Evolutionary conservation across 345 rosid species (phyloP), one percentile per base, ranked within the genome.

Genomic region (Linum lewisii): DNA sequence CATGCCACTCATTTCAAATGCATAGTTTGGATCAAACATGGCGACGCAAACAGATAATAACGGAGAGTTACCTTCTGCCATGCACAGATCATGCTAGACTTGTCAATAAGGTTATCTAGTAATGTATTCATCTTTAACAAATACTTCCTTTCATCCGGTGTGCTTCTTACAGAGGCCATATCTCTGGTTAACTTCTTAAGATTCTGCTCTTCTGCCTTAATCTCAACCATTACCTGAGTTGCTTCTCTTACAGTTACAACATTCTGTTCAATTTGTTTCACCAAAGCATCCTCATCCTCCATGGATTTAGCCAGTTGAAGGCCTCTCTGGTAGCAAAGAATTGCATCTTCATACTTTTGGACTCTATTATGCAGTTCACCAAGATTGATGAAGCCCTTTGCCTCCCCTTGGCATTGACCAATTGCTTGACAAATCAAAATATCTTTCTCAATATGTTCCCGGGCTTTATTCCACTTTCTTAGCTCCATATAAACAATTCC

Each of bases 381-480:
- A 20, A 93, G 99, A 78, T 89, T 93, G 57, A 93, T 85, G 58
- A 82, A 89, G 54, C 96, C 99, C 67, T 93, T 93, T 47, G 99
- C 97, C 81, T 89, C 96, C 56, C 97, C 99, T 73, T 87, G 87
- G 58, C 67, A 11, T 59, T 93, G 97, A 59, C 70, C 77, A 24
- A 89, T 87, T 59, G 70, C 72, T 73, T 78, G 81, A 65, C 99
- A 93, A 59, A 93, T 89, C 37, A 68, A 59, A 45, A 93, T 83
- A 69, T 93, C 97, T 75, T 81, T 85, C 74, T 84, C 82, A 57
- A 85, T 82, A 61, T 93, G 94, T 24, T 82, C 64, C 61, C 72
- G 67, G 53, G 97, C 93, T 73, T 83, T 73, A 42, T 73, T 79
- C 97, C 97, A 93, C 78, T 51, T 65, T 66, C 95, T 83, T 70